A percentile compares a stretch with the other conserved stretches of the same genome.
Conservation (phyloP, 2,329 filamentous ascomycete species). For the Aaosphaeria arxii region DNA sequence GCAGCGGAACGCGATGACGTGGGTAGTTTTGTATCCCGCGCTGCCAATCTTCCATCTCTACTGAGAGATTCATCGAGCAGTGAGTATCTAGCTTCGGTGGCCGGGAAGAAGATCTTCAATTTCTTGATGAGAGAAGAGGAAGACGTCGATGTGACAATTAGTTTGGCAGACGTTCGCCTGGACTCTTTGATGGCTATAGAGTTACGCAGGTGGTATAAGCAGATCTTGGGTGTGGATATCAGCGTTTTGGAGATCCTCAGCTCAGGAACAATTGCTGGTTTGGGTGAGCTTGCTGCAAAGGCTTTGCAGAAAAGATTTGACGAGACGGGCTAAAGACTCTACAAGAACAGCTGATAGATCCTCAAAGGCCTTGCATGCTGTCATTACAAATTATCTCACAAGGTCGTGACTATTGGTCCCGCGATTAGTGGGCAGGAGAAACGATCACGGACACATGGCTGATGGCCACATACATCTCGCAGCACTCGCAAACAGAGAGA, state of each 20-base stretch:
- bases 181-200: slow-evolving; percentile 37
- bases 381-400: too few relatives aligned
- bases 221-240: slow-evolving; percentile 26
- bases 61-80: slow-evolving; percentile 6
- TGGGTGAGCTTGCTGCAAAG: slow-evolving; percentile 20
- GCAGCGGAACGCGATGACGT: background rate
- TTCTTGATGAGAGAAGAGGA: slow-evolving; percentile 20
- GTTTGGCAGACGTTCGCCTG: slow-evolving; percentile 23
- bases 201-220: slow-evolving; percentile 38
- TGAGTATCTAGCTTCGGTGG: slow-evolving; percentile 13
- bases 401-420: too few relatives aligned
- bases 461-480: too few relatives aligned
- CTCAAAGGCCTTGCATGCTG: too few relatives aligned
- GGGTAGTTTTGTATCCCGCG: background rate
- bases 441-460: too few relatives aligned
- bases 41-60: slow-evolving; percentile 6
- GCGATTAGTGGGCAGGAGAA: too few relatives aligned
- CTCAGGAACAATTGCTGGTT: slow-evolving; percentile 10
- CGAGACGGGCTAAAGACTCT: background rate
- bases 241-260: slow-evolving; percentile 20
- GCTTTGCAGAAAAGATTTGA: slow-evolving; percentile 3
- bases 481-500: too few relatives aligned
- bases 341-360: too few relatives aligned
- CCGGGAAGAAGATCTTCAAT: slow-evolving; percentile 15
- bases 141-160: slow-evolving; percentile 7